phyloP scores from a whole-genome alignment of 2,329 filamentous ascomycete species.

The Fusarium nematophilum region DNA sequence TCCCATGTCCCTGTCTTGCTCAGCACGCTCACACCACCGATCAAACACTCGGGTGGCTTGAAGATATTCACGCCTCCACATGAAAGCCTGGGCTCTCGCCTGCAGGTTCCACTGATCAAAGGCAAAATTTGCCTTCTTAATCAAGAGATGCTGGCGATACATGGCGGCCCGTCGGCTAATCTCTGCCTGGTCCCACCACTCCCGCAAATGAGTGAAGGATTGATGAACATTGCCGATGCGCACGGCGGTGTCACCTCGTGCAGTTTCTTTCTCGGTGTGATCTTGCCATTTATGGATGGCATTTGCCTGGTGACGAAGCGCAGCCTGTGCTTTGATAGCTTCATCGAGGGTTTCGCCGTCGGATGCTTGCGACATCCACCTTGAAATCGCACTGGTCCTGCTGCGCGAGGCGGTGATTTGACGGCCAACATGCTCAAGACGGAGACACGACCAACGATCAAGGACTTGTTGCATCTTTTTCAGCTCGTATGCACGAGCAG shows the following conservation, averaged over 20 bases:
- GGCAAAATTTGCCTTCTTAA: slow-evolving; percentile 32
- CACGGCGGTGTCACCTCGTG: slow-evolving; percentile 15
- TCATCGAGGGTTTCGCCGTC: slow-evolving; percentile 20
- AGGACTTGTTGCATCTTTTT: slow-evolving; percentile 37
- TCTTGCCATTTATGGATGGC: slow-evolving; percentile 40
- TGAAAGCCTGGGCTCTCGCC: slow-evolving; percentile 49
- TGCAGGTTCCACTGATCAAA: slow-evolving; percentile 50
- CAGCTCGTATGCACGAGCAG: slow-evolving; percentile 34
- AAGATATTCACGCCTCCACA: slow-evolving; percentile 49
- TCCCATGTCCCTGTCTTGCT: slow-evolving; percentile 34
- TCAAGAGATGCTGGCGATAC: slow-evolving; percentile 36
- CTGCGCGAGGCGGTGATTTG: slow-evolving; percentile 29
- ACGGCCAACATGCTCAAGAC: slow-evolving; percentile 35
- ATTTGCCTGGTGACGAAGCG: slow-evolving; percentile 21
- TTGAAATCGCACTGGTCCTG: slow-evolving; percentile 31
- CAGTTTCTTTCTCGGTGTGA: slow-evolving; percentile 16
- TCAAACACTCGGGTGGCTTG: slow-evolving; percentile 43
- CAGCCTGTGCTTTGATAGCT: slow-evolving; percentile 33
- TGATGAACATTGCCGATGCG: slow-evolving; percentile 36
- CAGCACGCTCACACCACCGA: slow-evolving; percentile 43
- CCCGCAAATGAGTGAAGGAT: slow-evolving; percentile 40
- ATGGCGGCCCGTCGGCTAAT: slow-evolving; percentile 37
- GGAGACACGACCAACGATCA: slow-evolving; percentile 45
- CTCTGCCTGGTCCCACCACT: slow-evolving; percentile 49
- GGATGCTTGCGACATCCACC: slow-evolving; percentile 38